These are phyloP conservation scores for Flaveria linearis DNA, from an alignment of 129 eudicot species.

Conservation along the genomic window DNA sequence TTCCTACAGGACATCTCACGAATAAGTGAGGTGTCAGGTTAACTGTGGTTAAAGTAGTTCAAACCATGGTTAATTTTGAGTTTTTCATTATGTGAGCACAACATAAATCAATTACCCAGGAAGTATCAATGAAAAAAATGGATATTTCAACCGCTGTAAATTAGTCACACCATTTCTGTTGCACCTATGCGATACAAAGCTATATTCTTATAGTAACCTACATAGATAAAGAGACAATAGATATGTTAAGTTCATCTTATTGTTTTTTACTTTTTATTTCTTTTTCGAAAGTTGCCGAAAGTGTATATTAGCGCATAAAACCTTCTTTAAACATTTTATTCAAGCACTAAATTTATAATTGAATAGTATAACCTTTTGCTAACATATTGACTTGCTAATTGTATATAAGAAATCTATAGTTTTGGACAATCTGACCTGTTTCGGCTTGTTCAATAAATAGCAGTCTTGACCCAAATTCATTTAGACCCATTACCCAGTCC, in stretches of 20 bases:
- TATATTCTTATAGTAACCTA: neutral
- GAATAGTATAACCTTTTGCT: neutral
- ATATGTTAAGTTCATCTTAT: neutral
- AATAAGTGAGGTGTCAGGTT: neutral
- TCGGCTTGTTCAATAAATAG: neutral
- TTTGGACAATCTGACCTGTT: slow-evolving; percentile 3
- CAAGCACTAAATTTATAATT: neutral
- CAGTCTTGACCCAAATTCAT: neutral
- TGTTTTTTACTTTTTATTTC: slow-evolving; percentile 1
- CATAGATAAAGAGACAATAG: slow-evolving; percentile 1
- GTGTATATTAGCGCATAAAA: neutral
- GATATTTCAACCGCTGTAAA: neutral
- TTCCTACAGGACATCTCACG: neutral
- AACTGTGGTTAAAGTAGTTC: slow-evolving; percentile 2
- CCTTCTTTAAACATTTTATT: neutral
- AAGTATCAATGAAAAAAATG: neutral
- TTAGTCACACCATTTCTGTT: neutral
- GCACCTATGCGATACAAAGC: neutral
- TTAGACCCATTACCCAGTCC: neutral
- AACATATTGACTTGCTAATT: neutral
- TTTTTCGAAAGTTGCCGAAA: neutral
- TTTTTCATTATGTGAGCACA: slow-evolving; percentile 9
- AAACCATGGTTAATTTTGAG: slow-evolving; percentile 3
- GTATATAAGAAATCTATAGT: neutral
- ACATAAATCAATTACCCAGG: neutral